These are phyloP conservation scores for Trypanosoma vivax DNA, from an alignment of 208 protist genomes.

Conservation along the genomic window DNA sequence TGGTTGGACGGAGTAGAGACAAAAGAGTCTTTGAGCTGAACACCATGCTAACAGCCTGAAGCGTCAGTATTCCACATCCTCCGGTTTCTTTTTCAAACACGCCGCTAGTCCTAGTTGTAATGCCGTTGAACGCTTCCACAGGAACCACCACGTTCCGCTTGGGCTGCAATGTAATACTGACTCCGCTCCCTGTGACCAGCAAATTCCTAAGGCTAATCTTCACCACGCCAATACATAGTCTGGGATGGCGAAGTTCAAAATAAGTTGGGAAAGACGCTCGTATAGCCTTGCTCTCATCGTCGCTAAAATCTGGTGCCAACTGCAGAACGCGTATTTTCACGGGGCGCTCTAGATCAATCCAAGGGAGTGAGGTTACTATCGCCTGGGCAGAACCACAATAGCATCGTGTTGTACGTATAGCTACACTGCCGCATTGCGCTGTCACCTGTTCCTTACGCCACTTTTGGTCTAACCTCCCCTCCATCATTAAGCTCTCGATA, in stretches of 20 bases:
- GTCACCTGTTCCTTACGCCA: slow-evolving; percentile 50
- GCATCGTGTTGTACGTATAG: slow-evolving; percentile 59
- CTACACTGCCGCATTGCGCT: slow-evolving; percentile 59
- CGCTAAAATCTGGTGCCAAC: slow-evolving; percentile 36
- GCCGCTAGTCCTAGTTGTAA: slow-evolving; percentile 52
- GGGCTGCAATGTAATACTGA: slow-evolving; percentile 68
- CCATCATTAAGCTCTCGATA: slow-evolving; percentile 49
- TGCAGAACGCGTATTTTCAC: slow-evolving; percentile 82
- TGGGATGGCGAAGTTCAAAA: slow-evolving; percentile 21
- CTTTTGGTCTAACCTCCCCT: slow-evolving; percentile 15
- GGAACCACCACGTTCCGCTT: slow-evolving; percentile 42
- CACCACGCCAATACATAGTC: slow-evolving; percentile 75
- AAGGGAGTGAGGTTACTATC: slow-evolving; percentile 58
- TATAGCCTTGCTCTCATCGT: slow-evolving; percentile 12
- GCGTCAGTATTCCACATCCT: slow-evolving; percentile 60
- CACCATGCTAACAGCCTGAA: slow-evolving; percentile 59
- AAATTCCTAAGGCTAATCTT: slow-evolving; percentile 72
- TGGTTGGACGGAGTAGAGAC: slow-evolving; percentile 26
- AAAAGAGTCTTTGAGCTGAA: slow-evolving; percentile 45
- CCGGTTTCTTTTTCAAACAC: slow-evolving; percentile 73
- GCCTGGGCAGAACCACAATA: slow-evolving; percentile 32
- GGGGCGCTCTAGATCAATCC: slow-evolving; percentile 38
- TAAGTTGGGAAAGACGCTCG: slow-evolving; percentile 15
- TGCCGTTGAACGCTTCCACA: slow-evolving; percentile 66
- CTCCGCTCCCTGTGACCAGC: slow-evolving; percentile 42